Evolutionary conservation across 2,329 filamentous ascomycete species (phyloP), one percentile per base, ranked within the genome.

Genomic region (Colletotrichum destructivum): DNA sequence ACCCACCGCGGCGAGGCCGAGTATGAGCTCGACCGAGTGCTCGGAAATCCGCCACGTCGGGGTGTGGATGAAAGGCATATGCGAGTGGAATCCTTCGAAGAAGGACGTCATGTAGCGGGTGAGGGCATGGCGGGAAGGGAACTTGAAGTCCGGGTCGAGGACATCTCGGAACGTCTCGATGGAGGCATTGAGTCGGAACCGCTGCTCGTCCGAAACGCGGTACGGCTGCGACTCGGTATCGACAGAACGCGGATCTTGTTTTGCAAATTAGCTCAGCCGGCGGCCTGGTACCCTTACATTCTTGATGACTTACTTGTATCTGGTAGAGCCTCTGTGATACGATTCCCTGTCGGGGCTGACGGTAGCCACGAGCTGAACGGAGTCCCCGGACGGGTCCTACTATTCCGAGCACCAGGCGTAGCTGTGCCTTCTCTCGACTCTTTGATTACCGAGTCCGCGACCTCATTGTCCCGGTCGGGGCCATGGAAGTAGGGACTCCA

Each of bases 331-430:
- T 75, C 76, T 1, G 77, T 71, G 26, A 78, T 76, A 13, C 74
- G 76, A 54, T 80, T 78, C 0, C 75, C 78, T 5, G 75, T 74
- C 0, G 81, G 81, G 0, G 79, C 81, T 7, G 81, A 82, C 1
- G 81, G 81, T 4, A 82, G 68, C 81, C 81, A 83, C 0, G 79
- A 80, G 66, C 76, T 81, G 66, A 83, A 83, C 0, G 81, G 81
- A 0, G 81, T 82, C 0, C 81, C 80, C 2, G 78, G 75, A 3
- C 80, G 73, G 35, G 72, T 74, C 47, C 62, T 68, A 18, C 61
- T 73, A 8, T 64, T 52, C 18, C 65, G 67, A 15, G 56, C 51
- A 15, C 26, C 69, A 2, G 74, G 66, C 7, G 69, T 69, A 9
- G 70, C 61, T 3, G 74, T 63, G 21, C 73, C 73, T 38, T 64